A percentile compares a stretch with the other conserved stretches of the same genome.
Evolutionary conservation across 371 early-diverging fungal genomes (phyloP).

Genomic region (Apophysomyces elegans): DNA sequence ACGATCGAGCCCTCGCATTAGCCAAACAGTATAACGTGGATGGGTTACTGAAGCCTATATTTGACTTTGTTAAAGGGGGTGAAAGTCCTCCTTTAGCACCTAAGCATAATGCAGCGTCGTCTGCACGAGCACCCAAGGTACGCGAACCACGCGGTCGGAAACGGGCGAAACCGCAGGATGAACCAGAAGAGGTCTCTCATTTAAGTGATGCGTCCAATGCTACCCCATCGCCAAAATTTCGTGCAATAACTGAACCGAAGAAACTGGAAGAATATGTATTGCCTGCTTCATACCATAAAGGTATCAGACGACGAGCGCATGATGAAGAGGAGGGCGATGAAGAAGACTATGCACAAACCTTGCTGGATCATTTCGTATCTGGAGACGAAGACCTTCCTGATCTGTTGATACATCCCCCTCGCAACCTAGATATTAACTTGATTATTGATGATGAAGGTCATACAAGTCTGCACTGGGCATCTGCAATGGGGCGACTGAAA

Average conservation of each 20-base stretch:
- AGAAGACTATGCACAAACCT: conserved; percentile 40
- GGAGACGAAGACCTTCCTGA: conserved; percentile 49
- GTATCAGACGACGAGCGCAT: conserved; percentile 11
- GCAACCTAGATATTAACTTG: conserved; percentile 70
- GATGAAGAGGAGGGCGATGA: conserved; percentile 21
- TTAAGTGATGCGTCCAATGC: not conserved
- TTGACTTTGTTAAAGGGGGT: conserved; percentile 41
- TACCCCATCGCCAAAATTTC: not conserved
- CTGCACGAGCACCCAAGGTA: conserved; percentile 18
- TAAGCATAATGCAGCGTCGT: conserved; percentile 36
- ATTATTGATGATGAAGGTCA: conserved; percentile 93
- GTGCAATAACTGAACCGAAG: not conserved
- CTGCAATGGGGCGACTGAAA: conserved; percentile 80
- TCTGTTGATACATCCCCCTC: conserved; percentile 47
- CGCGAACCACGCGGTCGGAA: conserved; percentile 6
- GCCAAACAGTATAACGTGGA: conserved; percentile 53
- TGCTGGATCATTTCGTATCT: conserved; percentile 58
- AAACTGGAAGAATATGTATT: not conserved
- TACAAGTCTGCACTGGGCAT: conserved; percentile 93
- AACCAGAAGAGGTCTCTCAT: conserved; percentile 4
- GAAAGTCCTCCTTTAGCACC: conserved; percentile 52
- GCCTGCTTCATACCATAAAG: not conserved
- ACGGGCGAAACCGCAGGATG: conserved; percentile 6
- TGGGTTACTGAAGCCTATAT: conserved; percentile 36
- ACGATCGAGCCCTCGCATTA: conserved; percentile 72